phyloP scores from a whole-genome alignment of 345 rosid species.

The Populus euphratica region DNA sequence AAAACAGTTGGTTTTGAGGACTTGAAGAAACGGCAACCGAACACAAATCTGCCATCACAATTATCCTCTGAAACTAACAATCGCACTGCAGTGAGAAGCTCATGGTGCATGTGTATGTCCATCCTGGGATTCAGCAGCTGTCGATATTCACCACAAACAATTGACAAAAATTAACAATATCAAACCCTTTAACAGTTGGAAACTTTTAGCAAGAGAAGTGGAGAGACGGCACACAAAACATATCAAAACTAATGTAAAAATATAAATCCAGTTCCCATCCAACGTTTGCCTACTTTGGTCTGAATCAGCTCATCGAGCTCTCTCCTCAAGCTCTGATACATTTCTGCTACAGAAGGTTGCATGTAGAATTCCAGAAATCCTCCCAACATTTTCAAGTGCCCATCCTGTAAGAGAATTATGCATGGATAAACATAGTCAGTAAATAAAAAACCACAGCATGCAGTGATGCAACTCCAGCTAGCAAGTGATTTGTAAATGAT shows the following conservation, averaged over 20 bases:
- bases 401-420: constrained; percentile 46
- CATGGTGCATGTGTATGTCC: constrained; percentile 45
- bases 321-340: constrained; percentile 56
- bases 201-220: neutral
- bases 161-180: constrained; percentile 8
- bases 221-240: neutral
- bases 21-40: constrained; percentile 51
- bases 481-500: neutral
- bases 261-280: neutral
- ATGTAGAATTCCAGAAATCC: constrained; percentile 87
- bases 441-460: neutral
- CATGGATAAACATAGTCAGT: neutral
- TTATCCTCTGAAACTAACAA: constrained; percentile 55
- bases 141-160: constrained; percentile 14
- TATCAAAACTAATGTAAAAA: neutral
- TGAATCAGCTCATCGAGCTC: constrained; percentile 81
- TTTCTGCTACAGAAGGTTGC: constrained; percentile 61
- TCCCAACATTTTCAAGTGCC: constrained; percentile 89
- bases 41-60: constrained; percentile 71
- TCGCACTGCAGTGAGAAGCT: constrained; percentile 60
- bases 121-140: constrained; percentile 74
- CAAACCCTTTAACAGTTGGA: constrained; percentile 5
- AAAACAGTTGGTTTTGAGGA: constrained; percentile 29
- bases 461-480: no score
- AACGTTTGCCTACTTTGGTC: constrained; percentile 52